phyloP scores from a whole-genome alignment of 2,329 filamentous ascomycete species.

The Monosporascus sp. region DNA sequence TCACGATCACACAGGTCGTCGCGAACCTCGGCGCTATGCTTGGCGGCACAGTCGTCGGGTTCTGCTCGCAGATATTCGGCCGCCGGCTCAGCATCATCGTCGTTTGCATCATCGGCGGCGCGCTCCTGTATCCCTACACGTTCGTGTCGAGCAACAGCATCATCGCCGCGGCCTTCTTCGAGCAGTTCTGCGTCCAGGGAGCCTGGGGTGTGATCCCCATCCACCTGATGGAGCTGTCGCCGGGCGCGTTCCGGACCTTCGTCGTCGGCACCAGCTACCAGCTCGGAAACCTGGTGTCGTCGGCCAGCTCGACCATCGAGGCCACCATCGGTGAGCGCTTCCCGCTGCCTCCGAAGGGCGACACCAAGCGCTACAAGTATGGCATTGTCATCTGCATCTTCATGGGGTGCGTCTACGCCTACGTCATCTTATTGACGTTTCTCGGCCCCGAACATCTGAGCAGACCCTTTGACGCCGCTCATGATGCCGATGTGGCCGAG shows the following conservation, averaged over 20 bases:
- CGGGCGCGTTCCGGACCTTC: constrained; percentile 67
- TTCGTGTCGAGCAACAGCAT: constrained; percentile 58
- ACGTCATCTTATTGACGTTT: constrained; percentile 56
- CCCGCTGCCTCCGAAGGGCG: constrained; percentile 55
- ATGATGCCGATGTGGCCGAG: constrained; percentile 44
- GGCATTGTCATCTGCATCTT: constrained; percentile 87
- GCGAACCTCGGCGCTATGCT: constrained; percentile 66
- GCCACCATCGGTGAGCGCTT: constrained; percentile 69
- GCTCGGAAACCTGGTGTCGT: constrained; percentile 69
- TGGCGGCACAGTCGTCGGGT: constrained; percentile 64
- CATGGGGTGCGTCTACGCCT: constrained; percentile 74
- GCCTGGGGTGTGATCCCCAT: constrained; percentile 75
- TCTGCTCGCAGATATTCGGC: constrained; percentile 63
- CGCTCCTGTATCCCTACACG: constrained; percentile 78
- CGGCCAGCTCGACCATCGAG: constrained; percentile 69
- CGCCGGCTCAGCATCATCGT: constrained; percentile 64
- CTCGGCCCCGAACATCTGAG: constrained; percentile 54
- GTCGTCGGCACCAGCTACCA: constrained; percentile 72
- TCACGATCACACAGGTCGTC: constrained; percentile 68
- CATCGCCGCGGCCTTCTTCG: constrained; percentile 78
- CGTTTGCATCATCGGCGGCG: constrained; percentile 62
- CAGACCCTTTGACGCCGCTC: constrained; percentile 44
- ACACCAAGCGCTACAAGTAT: constrained; percentile 60
- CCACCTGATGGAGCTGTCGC: constrained; percentile 72
- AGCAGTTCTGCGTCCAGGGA: constrained; percentile 74